A percentile compares a stretch with the other conserved stretches of the same genome.
These are phyloP conservation scores for Lodderomyces theae DNA, from an alignment of 1,139 yeast species.

Conservation along the genomic window DNA sequence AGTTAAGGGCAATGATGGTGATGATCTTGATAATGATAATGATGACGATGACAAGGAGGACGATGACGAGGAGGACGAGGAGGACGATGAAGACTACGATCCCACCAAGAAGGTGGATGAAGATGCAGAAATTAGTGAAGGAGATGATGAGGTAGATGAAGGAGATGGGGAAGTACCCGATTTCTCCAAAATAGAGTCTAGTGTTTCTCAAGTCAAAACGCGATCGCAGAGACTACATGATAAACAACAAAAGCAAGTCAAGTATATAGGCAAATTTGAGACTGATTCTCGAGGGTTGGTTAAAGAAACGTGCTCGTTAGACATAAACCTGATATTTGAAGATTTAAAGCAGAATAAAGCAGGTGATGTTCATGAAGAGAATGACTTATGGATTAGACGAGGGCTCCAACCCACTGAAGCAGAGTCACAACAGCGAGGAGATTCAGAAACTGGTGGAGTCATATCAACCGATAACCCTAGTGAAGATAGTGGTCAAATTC, in stretches of 20 bases:
- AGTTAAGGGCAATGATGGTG: constrained; percentile 7
- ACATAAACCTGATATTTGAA: constrained; percentile 36
- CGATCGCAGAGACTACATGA: constrained; percentile 32
- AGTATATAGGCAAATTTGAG: constrained; percentile 18
- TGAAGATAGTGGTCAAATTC: constrained; percentile 42
- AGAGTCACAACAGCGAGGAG: constrained; percentile 28
- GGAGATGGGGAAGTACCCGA: constrained; percentile 47
- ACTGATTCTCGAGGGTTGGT: constrained; percentile 29
- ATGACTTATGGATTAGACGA: too few species aligned
- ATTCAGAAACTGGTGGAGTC: constrained; percentile 14
- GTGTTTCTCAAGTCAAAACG: constrained; percentile 36
- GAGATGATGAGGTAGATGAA: constrained; percentile 56
- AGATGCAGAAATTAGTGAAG: constrained; percentile 16
- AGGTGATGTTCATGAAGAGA: too few species aligned
- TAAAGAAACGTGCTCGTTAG: constrained; percentile 24
- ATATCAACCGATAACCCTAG: too few species aligned
- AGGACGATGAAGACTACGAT: constrained; percentile 16
- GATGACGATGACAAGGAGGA: constrained; percentile 9
- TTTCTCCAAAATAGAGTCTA: constrained; percentile 33
- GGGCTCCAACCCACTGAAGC: background rate
- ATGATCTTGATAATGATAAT: background rate
- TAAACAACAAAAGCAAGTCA: constrained; percentile 10
- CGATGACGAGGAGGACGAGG: constrained; percentile 14
- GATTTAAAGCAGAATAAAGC: constrained; percentile 32
- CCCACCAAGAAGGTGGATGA: constrained; percentile 13